Evolutionary conservation across 768 basidiomycete species (phyloP).

Genomic region (Polyporus arcularius): DNA sequence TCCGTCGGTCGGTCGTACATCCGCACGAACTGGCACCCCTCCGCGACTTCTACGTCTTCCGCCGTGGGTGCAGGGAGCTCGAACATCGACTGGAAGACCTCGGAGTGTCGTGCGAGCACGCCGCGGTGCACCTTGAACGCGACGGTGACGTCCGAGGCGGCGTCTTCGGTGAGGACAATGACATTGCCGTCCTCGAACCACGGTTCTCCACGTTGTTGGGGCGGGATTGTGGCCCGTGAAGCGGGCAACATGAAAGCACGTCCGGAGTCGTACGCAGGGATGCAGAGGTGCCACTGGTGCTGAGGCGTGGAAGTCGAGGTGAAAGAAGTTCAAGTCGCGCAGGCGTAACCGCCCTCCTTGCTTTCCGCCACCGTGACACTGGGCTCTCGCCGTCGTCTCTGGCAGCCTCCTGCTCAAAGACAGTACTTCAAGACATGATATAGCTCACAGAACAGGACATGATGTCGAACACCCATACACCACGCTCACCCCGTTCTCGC

Average conservation of each 20-base stretch:
- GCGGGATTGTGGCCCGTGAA: neutral
- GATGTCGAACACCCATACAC: constrained; percentile 17
- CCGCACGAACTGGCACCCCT: constrained; percentile 51
- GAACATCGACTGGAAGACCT: constrained; percentile 58
- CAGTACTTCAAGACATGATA: neutral
- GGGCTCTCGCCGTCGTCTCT: neutral
- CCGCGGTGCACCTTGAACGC: constrained; percentile 56
- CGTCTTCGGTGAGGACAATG: constrained; percentile 45
- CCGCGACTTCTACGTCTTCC: constrained; percentile 36
- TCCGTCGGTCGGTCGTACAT: constrained; percentile 56
- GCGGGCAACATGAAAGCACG: neutral
- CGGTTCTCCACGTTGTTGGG: constrained; percentile 39
- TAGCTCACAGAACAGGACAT: neutral
- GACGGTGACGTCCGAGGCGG: constrained; percentile 30
- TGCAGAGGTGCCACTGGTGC: neutral
- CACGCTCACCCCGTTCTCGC: constrained; percentile 19
- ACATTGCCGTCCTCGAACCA: constrained; percentile 68
- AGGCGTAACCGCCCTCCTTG: neutral
- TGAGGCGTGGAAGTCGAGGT: neutral
- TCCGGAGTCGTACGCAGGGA: neutral
- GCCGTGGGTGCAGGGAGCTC: constrained; percentile 40
- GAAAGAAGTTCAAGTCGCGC: neutral
- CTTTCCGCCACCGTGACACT: neutral
- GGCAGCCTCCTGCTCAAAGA: neutral
- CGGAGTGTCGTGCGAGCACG: constrained; percentile 52